Evolutionary conservation across 208 protist genomes (phyloP).

Genomic region (Acanthamoeba healyi): DNA sequence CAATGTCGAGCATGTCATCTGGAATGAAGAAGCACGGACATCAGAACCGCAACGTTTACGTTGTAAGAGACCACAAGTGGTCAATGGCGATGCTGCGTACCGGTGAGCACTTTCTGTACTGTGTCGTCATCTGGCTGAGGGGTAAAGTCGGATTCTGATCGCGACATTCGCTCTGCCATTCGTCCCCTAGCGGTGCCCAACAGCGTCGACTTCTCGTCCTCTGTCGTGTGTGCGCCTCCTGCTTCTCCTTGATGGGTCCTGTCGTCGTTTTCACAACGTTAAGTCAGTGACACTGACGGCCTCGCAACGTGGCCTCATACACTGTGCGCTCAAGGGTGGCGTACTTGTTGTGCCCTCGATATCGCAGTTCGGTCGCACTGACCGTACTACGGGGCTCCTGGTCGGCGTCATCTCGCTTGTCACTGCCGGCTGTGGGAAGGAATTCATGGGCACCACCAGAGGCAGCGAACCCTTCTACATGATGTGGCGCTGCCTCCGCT

Average conservation of each 20-base stretch:
- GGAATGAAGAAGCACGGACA: neutral
- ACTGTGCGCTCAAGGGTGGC: neutral
- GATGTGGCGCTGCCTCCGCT: neutral
- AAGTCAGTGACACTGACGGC: no score
- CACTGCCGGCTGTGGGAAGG: neutral
- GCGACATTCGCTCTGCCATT: neutral
- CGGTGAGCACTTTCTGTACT: neutral
- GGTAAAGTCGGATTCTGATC: neutral
- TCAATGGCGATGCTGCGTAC: neutral
- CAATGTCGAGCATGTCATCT: conserved; percentile 38
- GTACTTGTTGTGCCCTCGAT: neutral
- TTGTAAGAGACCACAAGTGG: neutral
- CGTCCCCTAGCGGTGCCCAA: neutral
- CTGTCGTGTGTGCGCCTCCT: neutral
- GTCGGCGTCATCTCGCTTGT: neutral
- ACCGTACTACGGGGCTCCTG: neutral
- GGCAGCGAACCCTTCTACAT: neutral
- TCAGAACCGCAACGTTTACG: neutral
- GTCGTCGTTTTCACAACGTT: no score
- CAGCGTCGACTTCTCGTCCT: neutral
- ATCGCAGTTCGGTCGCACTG: neutral
- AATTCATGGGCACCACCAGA: neutral
- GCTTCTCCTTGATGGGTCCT: neutral
- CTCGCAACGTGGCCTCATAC: no score
- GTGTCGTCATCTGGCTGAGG: neutral